Evolutionary conservation across 805 yeast genomes (phyloP), one percentile per base, ranked within the genome.

Genomic region (Diddensiella santjacobensis): DNA sequence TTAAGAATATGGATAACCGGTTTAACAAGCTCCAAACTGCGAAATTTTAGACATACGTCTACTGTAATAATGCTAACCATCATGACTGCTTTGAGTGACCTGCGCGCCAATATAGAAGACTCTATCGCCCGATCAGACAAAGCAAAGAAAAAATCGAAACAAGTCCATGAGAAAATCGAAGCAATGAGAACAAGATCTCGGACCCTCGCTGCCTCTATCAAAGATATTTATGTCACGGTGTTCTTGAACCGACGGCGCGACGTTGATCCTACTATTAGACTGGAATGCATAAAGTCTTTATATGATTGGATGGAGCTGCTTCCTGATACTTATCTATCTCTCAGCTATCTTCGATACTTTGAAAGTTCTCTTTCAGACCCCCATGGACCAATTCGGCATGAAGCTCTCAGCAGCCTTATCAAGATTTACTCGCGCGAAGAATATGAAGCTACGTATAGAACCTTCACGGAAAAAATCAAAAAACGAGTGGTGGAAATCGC

Each of bases 361-460:
- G 96, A 96, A 3, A 85, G 95, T 95, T 70, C 87, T 29, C 68
- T 90, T 37, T 81, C 90, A n/a, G 96, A 89, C 60, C 70, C 79
- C 2, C 74, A 77, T 13, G 64, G 75, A 8, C 53, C 61, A 2
- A 95, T 87, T 1, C 74, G 95, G 55, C 61, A 72, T 5, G 88
- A 85, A 56, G 89, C 81, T 1, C 60, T 84, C 22, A 78, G 72
- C 55, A 72, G 75, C 3, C 66, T 89, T 39, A 62, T 70, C 10
- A 79, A 69, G 57, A 65, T 81, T 19, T 78, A 78, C 59, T 70
- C 66, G 44, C 70, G 67, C 22, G 66, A 68, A 20, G 62, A 66
- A 20, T 68, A 78, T 45, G 74, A 76, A n/a, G 69, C 83, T 0
- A 87, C 89, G 0, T 73, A 89, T 35, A 74, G 87, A 48, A 90